A percentile compares a stretch with the other conserved stretches of the same genome.
phyloP scores from a whole-genome alignment of 148 eudicot species.

The Arbutus unedo region DNA sequence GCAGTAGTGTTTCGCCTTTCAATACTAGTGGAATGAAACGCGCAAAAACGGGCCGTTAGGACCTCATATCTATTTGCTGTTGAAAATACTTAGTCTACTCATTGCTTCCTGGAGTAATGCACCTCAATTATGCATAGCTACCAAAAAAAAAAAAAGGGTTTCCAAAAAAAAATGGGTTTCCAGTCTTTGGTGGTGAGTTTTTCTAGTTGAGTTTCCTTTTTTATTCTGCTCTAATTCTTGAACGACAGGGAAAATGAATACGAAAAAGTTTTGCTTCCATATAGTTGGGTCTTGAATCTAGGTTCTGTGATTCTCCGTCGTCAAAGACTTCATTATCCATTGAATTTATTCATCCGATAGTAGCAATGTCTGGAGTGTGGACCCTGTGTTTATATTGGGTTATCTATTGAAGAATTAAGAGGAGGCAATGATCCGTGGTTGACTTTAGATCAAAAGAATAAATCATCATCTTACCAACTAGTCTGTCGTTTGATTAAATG shows the following conservation, averaged over 20 bases:
- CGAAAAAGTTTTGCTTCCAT: neutral
- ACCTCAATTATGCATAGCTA: neutral
- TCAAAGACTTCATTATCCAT: conserved; percentile 39
- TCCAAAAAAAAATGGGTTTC: neutral
- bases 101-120: conserved; percentile 12
- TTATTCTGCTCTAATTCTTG: conserved; percentile 20
- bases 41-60: conserved; percentile 72
- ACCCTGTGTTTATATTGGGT: neutral
- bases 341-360: conserved; percentile 63
- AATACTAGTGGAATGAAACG: conserved; percentile 90
- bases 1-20: conserved; percentile 84
- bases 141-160: neutral
- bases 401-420: no score
- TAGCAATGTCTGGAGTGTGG: conserved; percentile 31
- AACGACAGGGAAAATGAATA: conserved; percentile 12
- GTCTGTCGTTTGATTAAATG: no score
- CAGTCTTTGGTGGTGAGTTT: conserved; percentile 32
- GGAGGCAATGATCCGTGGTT: no score
- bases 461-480: no score
- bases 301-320: conserved; percentile 20
- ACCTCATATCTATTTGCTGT: neutral
- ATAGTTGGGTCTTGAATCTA: conserved; percentile 18
- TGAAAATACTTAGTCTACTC: conserved; percentile 8
- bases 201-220: conserved; percentile 27
- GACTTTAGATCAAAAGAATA: no score